phyloP scores from a whole-genome alignment of 345 rosid genomes.

The Nephelium lappaceum region DNA sequence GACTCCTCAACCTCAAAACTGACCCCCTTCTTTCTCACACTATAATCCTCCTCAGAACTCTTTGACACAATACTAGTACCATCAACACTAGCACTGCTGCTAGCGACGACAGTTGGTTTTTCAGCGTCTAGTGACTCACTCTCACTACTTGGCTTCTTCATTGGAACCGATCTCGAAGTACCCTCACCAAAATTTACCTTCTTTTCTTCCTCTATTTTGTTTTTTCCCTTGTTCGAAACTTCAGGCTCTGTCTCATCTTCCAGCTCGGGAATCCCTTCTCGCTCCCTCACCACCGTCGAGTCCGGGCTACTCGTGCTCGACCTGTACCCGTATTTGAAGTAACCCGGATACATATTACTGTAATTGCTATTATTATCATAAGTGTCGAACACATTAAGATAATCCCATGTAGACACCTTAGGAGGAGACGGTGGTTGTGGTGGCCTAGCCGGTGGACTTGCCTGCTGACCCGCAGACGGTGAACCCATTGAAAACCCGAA shows the following conservation, averaged over 20 bases:
- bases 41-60: slow-evolving; percentile 50
- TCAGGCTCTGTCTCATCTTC: slow-evolving; percentile 89
- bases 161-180: slow-evolving; percentile 59
- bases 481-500: slow-evolving; percentile 54
- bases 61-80: slow-evolving; percentile 42
- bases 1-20: slow-evolving; percentile 78
- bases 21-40: slow-evolving; percentile 59
- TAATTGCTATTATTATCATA: slow-evolving; percentile 39
- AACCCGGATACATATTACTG: slow-evolving; percentile 38
- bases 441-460: slow-evolving; percentile 38
- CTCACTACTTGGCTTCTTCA: slow-evolving; percentile 22
- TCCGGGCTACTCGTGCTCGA: slow-evolving; percentile 80
- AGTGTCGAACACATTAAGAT: slow-evolving; percentile 66
- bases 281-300: slow-evolving; percentile 85
- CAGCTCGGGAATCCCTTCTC: slow-evolving; percentile 96
- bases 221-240: slow-evolving; percentile 45
- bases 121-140: slow-evolving; percentile 27
- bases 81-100: slow-evolving; percentile 49
- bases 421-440: slow-evolving; percentile 85
- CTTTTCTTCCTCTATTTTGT: slow-evolving; percentile 36
- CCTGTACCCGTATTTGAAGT: slow-evolving; percentile 39
- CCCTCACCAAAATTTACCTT: slow-evolving; percentile 54
- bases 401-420: slow-evolving; percentile 74
- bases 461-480: slow-evolving; percentile 31
- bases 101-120: slow-evolving; percentile 25